Conservation (phyloP, 768 basidiomycete species). For the Cystofilobasidium capitatum region DNA sequence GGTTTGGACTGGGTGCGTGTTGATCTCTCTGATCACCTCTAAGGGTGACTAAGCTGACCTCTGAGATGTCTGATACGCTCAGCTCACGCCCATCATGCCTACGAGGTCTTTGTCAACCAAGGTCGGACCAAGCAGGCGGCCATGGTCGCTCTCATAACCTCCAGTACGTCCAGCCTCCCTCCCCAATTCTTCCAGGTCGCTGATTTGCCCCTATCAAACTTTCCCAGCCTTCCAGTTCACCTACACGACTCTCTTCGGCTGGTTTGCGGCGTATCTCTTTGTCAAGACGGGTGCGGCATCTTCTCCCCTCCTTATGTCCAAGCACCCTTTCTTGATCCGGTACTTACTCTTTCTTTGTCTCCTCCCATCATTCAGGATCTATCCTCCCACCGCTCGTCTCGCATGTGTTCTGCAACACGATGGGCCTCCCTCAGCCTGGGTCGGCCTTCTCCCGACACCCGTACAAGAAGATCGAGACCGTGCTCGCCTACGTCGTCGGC, state of each 20-base stretch:
- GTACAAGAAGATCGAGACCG: slow-evolving; percentile 4
- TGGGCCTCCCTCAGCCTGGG: slow-evolving; percentile 70
- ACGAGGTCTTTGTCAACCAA: slow-evolving; percentile 67
- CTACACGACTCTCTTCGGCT: slow-evolving; percentile 90
- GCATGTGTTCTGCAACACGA: slow-evolving; percentile 87
- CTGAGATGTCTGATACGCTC: not conserved
- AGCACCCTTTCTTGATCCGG: not conserved
- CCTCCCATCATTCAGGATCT: slow-evolving; percentile 42
- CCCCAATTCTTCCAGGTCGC: slow-evolving; percentile 24
- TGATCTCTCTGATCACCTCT: not conserved
- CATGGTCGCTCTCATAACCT: slow-evolving; percentile 51
- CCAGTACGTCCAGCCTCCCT: slow-evolving; percentile 44
- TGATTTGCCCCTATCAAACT: not conserved
- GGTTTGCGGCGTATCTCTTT: slow-evolving; percentile 74
- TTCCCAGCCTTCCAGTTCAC: slow-evolving; percentile 67
- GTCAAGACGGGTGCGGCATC: slow-evolving; percentile 55
- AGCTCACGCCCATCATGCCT: slow-evolving; percentile 91
- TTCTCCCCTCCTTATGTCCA: not conserved
- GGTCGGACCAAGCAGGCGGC: slow-evolving; percentile 61
- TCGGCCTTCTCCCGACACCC: slow-evolving; percentile 53
- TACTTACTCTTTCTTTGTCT: not conserved
- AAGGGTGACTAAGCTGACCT: not conserved
- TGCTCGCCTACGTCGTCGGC: slow-evolving; percentile 5
- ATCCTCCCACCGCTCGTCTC: slow-evolving; percentile 65
- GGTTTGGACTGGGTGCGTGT: slow-evolving; percentile 72